Evolutionary conservation across 2,329 filamentous ascomycete species (phyloP).

Genomic region (Teratosphaeria nubilosa): DNA sequence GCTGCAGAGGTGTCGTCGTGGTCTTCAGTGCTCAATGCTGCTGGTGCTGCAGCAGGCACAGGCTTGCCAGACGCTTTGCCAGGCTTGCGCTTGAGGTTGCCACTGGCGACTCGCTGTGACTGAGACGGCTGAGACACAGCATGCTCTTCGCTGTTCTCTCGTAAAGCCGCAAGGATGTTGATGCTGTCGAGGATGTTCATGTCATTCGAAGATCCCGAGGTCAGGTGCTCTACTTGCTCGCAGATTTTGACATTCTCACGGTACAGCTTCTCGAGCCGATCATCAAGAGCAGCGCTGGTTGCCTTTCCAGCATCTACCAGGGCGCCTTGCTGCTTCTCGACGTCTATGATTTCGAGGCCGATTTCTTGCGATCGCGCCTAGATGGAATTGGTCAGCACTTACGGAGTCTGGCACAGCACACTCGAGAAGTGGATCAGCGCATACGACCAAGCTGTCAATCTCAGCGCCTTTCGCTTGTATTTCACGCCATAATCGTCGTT

Average conservation of each 20-base stretch:
- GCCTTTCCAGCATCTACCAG: constrained; percentile 20
- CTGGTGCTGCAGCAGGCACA: constrained; percentile 13
- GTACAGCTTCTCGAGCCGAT: constrained; percentile 35
- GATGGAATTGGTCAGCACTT: background rate
- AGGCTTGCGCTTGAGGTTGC: constrained; percentile 9
- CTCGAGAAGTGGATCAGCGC: constrained; percentile 8
- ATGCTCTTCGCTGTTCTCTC: constrained; percentile 35
- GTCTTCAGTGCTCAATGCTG: constrained; percentile 17
- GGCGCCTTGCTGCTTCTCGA: constrained; percentile 26
- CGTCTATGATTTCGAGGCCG: constrained; percentile 27
- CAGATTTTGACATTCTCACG: constrained; percentile 39
- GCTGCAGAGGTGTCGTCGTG: constrained; percentile 22
- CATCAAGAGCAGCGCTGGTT: constrained; percentile 30
- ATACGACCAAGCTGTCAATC: constrained; percentile 38
- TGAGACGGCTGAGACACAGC: constrained; percentile 22
- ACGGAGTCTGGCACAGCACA: background rate
- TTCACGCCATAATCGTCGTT: constrained; percentile 39
- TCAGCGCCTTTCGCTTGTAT: constrained; percentile 36
- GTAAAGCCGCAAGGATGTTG: constrained; percentile 37
- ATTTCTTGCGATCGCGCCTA: constrained; percentile 25
- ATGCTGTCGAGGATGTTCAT: constrained; percentile 35
- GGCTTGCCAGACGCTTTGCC: constrained; percentile 17
- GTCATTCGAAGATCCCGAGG: constrained; percentile 33
- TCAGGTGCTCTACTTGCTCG: constrained; percentile 35
- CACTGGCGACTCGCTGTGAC: constrained; percentile 5